phyloP scores from a whole-genome alignment of 805 yeast genomes.

The Candida takata region DNA sequence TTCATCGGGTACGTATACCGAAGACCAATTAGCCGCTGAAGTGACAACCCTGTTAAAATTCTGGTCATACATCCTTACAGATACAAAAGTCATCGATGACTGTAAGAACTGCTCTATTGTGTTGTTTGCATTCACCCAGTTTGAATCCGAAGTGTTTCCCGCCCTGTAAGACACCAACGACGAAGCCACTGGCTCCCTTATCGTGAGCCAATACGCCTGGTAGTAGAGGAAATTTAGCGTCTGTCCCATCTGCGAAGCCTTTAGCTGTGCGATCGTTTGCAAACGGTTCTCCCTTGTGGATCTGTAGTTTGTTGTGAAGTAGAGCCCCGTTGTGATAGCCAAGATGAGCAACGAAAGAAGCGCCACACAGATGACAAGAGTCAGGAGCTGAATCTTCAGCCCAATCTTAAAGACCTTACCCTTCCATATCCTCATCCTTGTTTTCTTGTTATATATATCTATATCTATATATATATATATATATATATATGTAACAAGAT shows the following conservation, averaged over 20 bases:
- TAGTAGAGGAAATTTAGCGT: slow-evolving; percentile 54
- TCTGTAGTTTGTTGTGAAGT: slow-evolving; percentile 58
- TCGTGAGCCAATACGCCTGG: slow-evolving; percentile 60
- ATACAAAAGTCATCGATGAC: slow-evolving; percentile 55
- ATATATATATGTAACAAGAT: too few relatives aligned
- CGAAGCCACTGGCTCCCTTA: slow-evolving; percentile 50
- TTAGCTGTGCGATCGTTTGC: slow-evolving; percentile 71
- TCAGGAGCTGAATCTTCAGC: slow-evolving; percentile 68
- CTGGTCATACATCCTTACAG: slow-evolving; percentile 63
- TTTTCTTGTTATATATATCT: not conserved
- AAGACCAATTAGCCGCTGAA: slow-evolving; percentile 35
- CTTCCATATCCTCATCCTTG: not conserved
- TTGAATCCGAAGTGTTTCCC: slow-evolving; percentile 54
- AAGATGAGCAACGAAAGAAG: slow-evolving; percentile 62
- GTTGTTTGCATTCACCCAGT: slow-evolving; percentile 39
- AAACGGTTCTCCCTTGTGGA: slow-evolving; percentile 62
- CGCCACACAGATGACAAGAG: slow-evolving; percentile 63
- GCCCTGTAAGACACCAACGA: slow-evolving; percentile 61
- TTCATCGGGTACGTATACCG: slow-evolving; percentile 25
- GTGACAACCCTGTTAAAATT: slow-evolving; percentile 40
- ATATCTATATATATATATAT: too few relatives aligned
- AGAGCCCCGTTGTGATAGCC: slow-evolving; percentile 70
- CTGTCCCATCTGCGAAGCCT: slow-evolving; percentile 73
- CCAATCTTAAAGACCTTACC: slow-evolving; percentile 35
- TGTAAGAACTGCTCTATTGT: slow-evolving; percentile 55